phyloP scores from a whole-genome alignment of 1,139 yeast genomes.

The Hyphopichia wangnamkhiaoensis region DNA sequence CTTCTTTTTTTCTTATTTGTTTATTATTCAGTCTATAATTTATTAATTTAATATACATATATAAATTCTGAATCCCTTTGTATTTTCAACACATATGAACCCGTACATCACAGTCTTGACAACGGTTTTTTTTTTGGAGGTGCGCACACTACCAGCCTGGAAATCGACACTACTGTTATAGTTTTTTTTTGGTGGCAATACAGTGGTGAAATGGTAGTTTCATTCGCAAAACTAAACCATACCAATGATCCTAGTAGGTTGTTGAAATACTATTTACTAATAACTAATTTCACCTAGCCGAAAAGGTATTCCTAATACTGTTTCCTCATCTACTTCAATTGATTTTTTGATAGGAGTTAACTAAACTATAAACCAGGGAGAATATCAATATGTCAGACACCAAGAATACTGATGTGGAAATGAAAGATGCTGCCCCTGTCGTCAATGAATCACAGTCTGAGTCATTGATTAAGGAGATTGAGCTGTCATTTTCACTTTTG shows the following conservation, averaged over 20 bases:
- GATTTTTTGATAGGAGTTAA: too few species aligned
- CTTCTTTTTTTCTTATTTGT: neutral
- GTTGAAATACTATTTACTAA: too few species aligned
- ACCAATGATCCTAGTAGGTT: too few species aligned
- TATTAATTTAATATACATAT: neutral
- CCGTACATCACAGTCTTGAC: too few species aligned
- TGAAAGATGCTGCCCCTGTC: constrained; percentile 25
- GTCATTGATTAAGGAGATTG: constrained; percentile 43
- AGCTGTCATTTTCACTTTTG: constrained; percentile 54
- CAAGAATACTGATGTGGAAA: constrained; percentile 24
- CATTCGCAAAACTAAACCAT: too few species aligned
- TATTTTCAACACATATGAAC: too few species aligned
- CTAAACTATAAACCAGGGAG: too few species aligned
- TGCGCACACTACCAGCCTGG: too few species aligned
- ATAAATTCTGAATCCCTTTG: too few species aligned
- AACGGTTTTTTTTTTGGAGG: too few species aligned
- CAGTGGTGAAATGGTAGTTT: too few species aligned
- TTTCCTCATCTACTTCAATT: neutral
- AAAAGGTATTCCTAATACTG: neutral
- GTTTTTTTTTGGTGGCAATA: constrained; percentile 1
- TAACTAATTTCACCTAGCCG: neutral
- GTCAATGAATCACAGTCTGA: constrained; percentile 5
- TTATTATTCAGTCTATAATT: constrained; percentile 1
- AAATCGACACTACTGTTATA: neutral
- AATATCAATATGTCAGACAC: constrained; percentile 7